A percentile compares a stretch with the other conserved stretches of the same genome.
phyloP scores from a whole-genome alignment of 1,139 yeast species.

The Taphrina deformans region DNA sequence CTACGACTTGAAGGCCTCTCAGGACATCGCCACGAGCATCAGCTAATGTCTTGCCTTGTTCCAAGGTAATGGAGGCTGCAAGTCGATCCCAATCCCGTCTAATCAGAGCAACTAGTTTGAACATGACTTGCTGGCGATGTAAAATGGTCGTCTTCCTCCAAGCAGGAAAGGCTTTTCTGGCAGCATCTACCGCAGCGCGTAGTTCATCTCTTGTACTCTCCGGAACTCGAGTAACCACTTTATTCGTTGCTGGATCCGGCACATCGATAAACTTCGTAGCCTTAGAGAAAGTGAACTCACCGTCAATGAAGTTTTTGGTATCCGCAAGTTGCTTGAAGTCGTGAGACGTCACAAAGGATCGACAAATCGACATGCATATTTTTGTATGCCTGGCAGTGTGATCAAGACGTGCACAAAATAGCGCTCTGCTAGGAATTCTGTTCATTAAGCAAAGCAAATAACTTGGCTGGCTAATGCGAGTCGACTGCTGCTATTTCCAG shows the following conservation, averaged over 20 bases:
- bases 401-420: neutral
- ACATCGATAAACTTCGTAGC: conserved; percentile 67
- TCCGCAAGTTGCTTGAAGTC: conserved; percentile 13
- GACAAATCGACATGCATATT: neutral
- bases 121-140: conserved; percentile 73
- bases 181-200: conserved; percentile 65
- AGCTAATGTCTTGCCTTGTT: conserved; percentile 76
- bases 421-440: neutral
- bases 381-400: neutral
- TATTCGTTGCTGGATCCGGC: conserved; percentile 71
- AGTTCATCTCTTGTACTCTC: conserved; percentile 69
- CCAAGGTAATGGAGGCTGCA: conserved; percentile 70
- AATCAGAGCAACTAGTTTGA: conserved; percentile 67
- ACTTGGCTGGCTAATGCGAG: no score
- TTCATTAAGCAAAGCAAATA: neutral
- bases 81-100: conserved; percentile 68
- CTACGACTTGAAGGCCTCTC: conserved; percentile 80
- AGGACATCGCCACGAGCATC: conserved; percentile 80
- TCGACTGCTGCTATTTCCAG: neutral
- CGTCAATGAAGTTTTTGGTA: conserved; percentile 31
- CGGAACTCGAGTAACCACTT: conserved; percentile 67
- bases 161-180: conserved; percentile 59
- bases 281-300: conserved; percentile 40
- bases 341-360: conserved; percentile 7
- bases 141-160: conserved; percentile 64